Evolutionary conservation across 768 basidiomycete species (phyloP).

Genomic region (Strobilomyces confusus): DNA sequence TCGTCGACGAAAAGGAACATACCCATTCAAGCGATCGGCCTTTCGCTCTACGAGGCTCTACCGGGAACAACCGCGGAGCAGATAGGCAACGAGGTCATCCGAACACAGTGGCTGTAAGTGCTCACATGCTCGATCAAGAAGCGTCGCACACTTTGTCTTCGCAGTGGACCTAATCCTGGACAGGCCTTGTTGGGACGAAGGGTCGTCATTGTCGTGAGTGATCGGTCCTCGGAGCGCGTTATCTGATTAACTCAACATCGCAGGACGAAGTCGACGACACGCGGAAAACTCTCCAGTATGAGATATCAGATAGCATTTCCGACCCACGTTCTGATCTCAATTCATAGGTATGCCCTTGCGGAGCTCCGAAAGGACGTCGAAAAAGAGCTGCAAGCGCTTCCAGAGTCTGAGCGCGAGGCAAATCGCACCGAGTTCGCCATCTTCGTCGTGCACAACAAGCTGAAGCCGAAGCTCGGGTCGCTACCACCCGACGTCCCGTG

Average conservation of each 20-base stretch:
- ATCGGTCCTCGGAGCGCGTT: constrained; percentile 4
- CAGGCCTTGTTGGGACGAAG: constrained; percentile 74
- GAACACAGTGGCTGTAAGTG: constrained; percentile 94
- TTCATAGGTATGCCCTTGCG: constrained; percentile 74
- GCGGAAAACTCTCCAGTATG: constrained; percentile 83
- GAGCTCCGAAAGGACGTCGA: constrained; percentile 92
- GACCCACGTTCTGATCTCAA: constrained; percentile 1
- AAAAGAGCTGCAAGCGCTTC: constrained; percentile 54
- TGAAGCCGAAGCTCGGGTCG: constrained; percentile 77
- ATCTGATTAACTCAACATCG: constrained; percentile 9
- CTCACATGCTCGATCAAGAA: not conserved
- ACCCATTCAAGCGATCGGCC: constrained; percentile 93
- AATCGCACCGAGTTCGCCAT: constrained; percentile 80
- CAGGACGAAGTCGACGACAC: constrained; percentile 90
- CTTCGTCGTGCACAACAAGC: constrained; percentile 95
- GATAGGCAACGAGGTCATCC: constrained; percentile 79
- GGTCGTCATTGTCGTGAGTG: constrained; percentile 76
- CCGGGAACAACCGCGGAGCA: constrained; percentile 69
- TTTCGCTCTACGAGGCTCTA: constrained; percentile 91
- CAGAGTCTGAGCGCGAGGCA: constrained; percentile 71
- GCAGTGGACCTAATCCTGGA: constrained; percentile 60
- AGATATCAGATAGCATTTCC: constrained; percentile 3
- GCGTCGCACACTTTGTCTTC: constrained; percentile 1
- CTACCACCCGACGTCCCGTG: constrained; percentile 67
- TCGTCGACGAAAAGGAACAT: constrained; percentile 68